Conservation (phyloP, 441 rosid genomes). For the Theobroma grandiflorum region DNA sequence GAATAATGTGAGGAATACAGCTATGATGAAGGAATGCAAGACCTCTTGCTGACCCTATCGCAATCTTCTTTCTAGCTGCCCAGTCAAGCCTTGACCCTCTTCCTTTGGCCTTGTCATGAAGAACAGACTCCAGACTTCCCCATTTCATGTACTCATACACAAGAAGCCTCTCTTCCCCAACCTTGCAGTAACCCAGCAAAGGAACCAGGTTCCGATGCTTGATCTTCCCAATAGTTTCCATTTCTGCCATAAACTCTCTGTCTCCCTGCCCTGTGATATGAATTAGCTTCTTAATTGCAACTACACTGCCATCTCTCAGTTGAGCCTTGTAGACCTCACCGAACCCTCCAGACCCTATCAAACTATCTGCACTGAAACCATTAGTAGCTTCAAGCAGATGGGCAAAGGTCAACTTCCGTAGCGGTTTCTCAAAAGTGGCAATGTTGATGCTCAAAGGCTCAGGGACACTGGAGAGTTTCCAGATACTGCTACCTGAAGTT, state of each 20-base stretch:
- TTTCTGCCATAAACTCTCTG: conserved; percentile 97
- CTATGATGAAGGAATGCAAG: conserved; percentile 97
- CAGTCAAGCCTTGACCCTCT: conserved; percentile 67
- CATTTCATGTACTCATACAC: conserved; percentile 97
- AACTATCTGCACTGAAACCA: conserved; percentile 90
- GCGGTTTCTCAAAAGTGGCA: conserved; percentile 94
- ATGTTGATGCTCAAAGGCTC: conserved; percentile 91
- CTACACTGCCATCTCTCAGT: conserved; percentile 72
- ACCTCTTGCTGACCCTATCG: conserved; percentile 87
- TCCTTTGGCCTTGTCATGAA: conserved; percentile 73
- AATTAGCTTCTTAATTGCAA: conserved; percentile 91
- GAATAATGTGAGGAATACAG: conserved; percentile 96
- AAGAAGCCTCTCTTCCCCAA: conserved; percentile 95
- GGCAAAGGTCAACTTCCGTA: conserved; percentile 82
- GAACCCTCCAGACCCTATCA: conserved; percentile 94
- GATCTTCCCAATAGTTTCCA: conserved; percentile 97
- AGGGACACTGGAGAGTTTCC: conserved; percentile 87
- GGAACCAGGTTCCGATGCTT: conserved; percentile 94
- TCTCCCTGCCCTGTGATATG: conserved; percentile 96
- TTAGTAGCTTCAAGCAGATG: conserved; percentile 95
- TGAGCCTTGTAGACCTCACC: conserved; percentile 96
- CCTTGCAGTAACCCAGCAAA: conserved; percentile 86
- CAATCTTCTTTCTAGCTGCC: conserved; percentile 87
- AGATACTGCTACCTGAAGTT: conserved; percentile 85
- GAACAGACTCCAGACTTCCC: conserved; percentile 88